A percentile compares a stretch with the other conserved stretches of the same genome.
Conservation (phyloP, 140 eudicot genomes). For the Ambrosia hybrid region DNA sequence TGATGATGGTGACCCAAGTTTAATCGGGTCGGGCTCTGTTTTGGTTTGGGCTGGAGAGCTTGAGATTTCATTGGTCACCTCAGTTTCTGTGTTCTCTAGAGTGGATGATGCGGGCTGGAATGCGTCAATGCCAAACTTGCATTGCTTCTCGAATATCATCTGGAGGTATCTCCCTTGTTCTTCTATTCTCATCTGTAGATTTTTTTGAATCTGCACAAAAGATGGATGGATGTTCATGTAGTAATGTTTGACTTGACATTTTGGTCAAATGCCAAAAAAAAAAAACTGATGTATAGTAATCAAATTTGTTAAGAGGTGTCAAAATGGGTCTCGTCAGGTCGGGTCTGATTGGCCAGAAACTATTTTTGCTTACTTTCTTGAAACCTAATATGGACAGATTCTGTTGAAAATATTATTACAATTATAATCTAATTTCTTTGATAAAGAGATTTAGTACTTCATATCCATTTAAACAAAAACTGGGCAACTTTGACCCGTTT, state of each 20-base stretch:
- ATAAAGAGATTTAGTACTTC: neutral
- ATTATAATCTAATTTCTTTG: neutral
- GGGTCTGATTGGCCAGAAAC: too few species aligned
- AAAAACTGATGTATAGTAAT: neutral
- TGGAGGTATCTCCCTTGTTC: conserved; percentile 89
- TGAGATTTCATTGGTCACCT: conserved; percentile 31
- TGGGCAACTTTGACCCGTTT: neutral
- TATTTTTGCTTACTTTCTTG: neutral
- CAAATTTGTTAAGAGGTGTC: too few species aligned
- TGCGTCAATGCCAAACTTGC: conserved; percentile 56
- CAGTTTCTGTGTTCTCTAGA: conserved; percentile 39
- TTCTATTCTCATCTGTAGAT: conserved; percentile 85
- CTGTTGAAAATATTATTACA: neutral
- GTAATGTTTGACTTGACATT: neutral
- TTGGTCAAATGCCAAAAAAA: neutral
- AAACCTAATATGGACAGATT: neutral
- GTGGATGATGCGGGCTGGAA: conserved; percentile 47
- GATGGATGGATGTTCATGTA: conserved; percentile 1
- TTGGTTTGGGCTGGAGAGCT: conserved; percentile 43
- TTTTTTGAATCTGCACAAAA: conserved; percentile 68
- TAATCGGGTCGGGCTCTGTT: conserved; percentile 28
- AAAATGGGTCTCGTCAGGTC: too few species aligned
- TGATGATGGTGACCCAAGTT: conserved; percentile 37
- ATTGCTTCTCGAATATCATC: conserved; percentile 84
- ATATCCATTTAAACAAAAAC: neutral